Conservation (phyloP, 352 stramenopile species). For the Pythium utonaiense region DNA sequence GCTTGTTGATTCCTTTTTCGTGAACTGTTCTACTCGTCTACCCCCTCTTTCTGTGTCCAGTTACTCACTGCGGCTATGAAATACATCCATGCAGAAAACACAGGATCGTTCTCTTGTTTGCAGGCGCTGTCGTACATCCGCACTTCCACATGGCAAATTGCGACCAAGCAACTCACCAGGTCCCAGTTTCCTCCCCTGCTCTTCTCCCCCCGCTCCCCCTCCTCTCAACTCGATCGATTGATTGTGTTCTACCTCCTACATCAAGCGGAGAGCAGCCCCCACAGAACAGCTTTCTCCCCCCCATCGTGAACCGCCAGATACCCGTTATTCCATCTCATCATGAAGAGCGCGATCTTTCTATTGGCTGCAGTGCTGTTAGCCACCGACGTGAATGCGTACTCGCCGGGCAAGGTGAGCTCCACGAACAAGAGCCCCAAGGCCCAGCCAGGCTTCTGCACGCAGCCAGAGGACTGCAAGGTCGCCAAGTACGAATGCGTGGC, state of each 20-base stretch:
- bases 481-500: slow-evolving; percentile 66
- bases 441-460: slow-evolving; percentile 22
- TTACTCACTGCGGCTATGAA: neutral
- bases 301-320: neutral
- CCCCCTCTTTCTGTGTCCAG: neutral
- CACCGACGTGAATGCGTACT: neutral
- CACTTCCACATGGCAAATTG: neutral
- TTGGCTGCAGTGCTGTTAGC: slow-evolving; percentile 6
- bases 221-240: neutral
- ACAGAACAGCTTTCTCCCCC: neutral
- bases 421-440: slow-evolving; percentile 15
- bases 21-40: neutral
- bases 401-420: slow-evolving; percentile 13
- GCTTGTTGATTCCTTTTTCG: too few species aligned
- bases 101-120: neutral
- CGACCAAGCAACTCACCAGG: too few species aligned
- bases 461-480: slow-evolving; percentile 46
- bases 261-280: neutral
- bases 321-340: neutral
- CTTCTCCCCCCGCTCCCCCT: too few species aligned
- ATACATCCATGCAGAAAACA: neutral
- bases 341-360: slow-evolving; percentile 5
- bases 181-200: too few species aligned
- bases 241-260: neutral
- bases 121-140: too few species aligned